A percentile compares a stretch with the other conserved stretches of the same genome.
These are phyloP conservation scores for Saccharum officinarum DNA, from an alignment of 176 grass and related monocot genomes.

Conservation along the genomic window DNA sequence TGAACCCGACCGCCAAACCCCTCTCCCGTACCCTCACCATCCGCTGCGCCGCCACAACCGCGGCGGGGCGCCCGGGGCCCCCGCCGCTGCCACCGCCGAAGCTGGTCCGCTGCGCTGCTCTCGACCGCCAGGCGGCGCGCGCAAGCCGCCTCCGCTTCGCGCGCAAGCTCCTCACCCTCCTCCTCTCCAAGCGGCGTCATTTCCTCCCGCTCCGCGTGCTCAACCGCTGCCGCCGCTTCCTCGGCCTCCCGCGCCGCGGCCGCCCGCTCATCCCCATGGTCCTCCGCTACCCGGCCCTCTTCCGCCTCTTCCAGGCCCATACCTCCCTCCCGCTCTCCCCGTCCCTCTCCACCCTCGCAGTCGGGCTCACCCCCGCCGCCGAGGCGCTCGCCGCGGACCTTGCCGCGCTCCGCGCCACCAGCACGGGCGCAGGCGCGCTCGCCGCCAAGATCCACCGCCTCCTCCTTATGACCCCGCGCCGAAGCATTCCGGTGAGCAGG, in stretches of 20 bases:
- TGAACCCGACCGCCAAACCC: not conserved
- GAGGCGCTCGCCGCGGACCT: conserved; percentile 40
- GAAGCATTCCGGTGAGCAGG: conserved; percentile 47
- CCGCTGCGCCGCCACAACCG: not conserved
- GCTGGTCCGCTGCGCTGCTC: conserved; percentile 61
- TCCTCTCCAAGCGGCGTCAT: conserved; percentile 69
- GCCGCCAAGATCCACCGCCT: conserved; percentile 59
- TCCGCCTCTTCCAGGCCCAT: conserved; percentile 56
- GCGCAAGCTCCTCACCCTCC: conserved; percentile 68
- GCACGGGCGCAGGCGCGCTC: conserved; percentile 21
- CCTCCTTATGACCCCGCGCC: conserved; percentile 46
- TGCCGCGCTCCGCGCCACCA: conserved; percentile 1
- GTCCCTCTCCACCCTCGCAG: conserved; percentile 43
- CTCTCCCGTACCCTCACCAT: not conserved
- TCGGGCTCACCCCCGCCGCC: conserved; percentile 65
- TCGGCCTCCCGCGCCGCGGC: conserved; percentile 43
- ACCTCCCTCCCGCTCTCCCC: conserved; percentile 32
- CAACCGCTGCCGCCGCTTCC: conserved; percentile 59
- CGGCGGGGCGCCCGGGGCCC: not conserved
- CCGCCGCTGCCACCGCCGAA: conserved; percentile 36
- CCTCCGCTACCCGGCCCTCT: conserved; percentile 71
- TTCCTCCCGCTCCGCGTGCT: conserved; percentile 84
- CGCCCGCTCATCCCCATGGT: conserved; percentile 61
- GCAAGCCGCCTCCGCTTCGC: conserved; percentile 70
- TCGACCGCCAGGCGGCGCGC: conserved; percentile 65